Percentiles rank a stretch among this genome's conserved stretches.
These are phyloP conservation scores for Fragilariopsis cylindrus DNA, from an alignment of 108 stramenopile species.

Conservation along the genomic window DNA sequence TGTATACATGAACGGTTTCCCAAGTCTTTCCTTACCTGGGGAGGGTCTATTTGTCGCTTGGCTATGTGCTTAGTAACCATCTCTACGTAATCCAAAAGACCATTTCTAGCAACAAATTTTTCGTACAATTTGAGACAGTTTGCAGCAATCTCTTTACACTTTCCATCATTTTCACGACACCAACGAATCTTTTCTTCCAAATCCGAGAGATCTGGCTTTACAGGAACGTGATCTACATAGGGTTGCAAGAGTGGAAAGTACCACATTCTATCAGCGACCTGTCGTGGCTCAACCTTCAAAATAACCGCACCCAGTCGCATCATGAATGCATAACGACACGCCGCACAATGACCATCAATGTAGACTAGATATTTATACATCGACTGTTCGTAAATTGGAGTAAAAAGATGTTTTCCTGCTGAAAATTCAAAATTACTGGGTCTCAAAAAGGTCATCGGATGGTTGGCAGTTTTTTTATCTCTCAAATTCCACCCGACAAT, in stretches of 20 bases:
- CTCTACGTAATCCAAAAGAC: slow-evolving; percentile 94
- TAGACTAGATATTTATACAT: slow-evolving; percentile 98
- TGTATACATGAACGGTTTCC: background rate
- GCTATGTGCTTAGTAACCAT: slow-evolving; percentile 83
- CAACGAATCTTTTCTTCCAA: slow-evolving; percentile 96
- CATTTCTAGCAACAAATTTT: slow-evolving; percentile 79
- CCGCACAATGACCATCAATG: slow-evolving; percentile 99
- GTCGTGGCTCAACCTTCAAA: slow-evolving; percentile 89
- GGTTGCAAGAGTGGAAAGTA: slow-evolving; percentile 97
- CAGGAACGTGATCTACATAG: slow-evolving; percentile 96
- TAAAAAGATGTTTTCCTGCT: slow-evolving; percentile 92
- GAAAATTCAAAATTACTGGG: slow-evolving; percentile 84
- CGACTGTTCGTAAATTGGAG: slow-evolving; percentile 98
- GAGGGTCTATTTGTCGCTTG: slow-evolving; percentile 74
- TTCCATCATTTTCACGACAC: slow-evolving; percentile 95
- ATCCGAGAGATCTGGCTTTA: slow-evolving; percentile 94
- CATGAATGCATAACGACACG: slow-evolving; percentile 99
- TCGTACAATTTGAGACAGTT: slow-evolving; percentile 81
- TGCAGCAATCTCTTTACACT: slow-evolving; percentile 88
- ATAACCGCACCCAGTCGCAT: slow-evolving; percentile 99
- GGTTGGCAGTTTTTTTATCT: slow-evolving; percentile 91
- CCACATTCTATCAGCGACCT: slow-evolving; percentile 99
- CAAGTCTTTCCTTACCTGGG: slow-evolving; percentile 33
- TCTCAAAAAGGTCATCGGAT: slow-evolving; percentile 89
- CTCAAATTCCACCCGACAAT: slow-evolving; percentile 98